phyloP scores from a whole-genome alignment of 2,329 filamentous ascomycete genomes.

The Penicillium olsonii region DNA sequence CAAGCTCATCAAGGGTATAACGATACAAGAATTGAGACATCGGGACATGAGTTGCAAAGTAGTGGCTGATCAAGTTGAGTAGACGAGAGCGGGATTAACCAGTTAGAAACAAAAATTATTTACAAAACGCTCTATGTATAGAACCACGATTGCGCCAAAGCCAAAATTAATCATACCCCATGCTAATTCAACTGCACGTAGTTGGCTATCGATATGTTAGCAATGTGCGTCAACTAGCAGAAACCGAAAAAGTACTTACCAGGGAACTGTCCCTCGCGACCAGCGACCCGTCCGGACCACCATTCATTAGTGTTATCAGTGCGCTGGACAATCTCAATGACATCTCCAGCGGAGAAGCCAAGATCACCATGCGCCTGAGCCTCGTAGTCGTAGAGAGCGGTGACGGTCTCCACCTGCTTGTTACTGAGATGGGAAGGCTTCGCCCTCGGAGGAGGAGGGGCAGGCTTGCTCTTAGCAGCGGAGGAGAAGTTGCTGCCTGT shows the following conservation, averaged over 20 bases:
- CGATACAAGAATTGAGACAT: too few species aligned
- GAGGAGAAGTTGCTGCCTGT: slow-evolving; percentile 48
- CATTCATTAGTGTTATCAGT: slow-evolving; percentile 95
- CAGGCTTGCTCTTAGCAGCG: slow-evolving; percentile 67
- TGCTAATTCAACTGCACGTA: slow-evolving; percentile 39
- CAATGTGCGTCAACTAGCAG: not conserved
- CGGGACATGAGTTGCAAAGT: not conserved
- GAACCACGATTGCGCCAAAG: slow-evolving; percentile 21
- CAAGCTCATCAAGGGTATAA: too few species aligned
- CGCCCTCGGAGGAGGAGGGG: slow-evolving; percentile 72
- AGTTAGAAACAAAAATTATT: slow-evolving; percentile 16
- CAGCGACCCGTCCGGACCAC: slow-evolving; percentile 84
- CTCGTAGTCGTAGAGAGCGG: slow-evolving; percentile 93
- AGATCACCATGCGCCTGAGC: slow-evolving; percentile 93
- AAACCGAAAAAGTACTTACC: slow-evolving; percentile 60
- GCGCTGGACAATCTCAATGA: slow-evolving; percentile 81
- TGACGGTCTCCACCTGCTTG: slow-evolving; percentile 74
- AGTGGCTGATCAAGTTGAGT: not conserved
- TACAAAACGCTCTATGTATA: slow-evolving; percentile 31
- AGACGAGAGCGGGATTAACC: not conserved
- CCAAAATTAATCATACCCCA: slow-evolving; percentile 3
- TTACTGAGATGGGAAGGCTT: slow-evolving; percentile 72
- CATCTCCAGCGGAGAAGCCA: slow-evolving; percentile 83
- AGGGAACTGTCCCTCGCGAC: slow-evolving; percentile 88
- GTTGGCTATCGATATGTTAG: slow-evolving; percentile 32